These are phyloP conservation scores for Phytophthora tentaculata DNA, from an alignment of 352 stramenopile species.

Conservation along the genomic window DNA sequence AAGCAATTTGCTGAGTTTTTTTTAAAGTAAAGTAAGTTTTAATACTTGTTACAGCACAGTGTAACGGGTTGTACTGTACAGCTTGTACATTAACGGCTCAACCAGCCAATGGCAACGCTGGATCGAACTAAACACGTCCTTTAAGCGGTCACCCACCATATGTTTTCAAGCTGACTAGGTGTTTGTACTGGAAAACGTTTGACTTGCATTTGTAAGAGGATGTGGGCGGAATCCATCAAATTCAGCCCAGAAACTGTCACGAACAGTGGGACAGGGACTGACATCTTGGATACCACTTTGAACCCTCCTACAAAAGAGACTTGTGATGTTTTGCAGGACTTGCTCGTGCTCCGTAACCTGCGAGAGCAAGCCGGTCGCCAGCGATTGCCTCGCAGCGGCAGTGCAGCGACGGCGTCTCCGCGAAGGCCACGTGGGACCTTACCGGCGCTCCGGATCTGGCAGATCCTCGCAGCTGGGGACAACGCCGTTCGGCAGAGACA, in stretches of 20 bases:
- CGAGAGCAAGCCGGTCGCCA: neutral
- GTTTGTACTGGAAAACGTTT: neutral
- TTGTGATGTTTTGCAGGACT: constrained; percentile 2
- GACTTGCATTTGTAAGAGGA: constrained; percentile 10
- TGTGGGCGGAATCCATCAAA: constrained; percentile 35
- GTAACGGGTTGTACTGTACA: too few relatives aligned
- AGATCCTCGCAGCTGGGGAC: constrained; percentile 28
- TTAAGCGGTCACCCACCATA: constrained; percentile 13
- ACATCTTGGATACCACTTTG: constrained; percentile 23
- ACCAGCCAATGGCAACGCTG: neutral
- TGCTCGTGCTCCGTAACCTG: neutral
- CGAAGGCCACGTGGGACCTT: constrained; percentile 26
- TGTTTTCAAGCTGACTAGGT: neutral
- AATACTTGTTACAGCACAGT: too few relatives aligned
- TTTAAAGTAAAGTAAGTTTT: too few relatives aligned
- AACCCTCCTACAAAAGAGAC: constrained; percentile 13
- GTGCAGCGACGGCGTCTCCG: neutral
- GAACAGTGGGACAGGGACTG: constrained; percentile 12
- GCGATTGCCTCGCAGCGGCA: neutral
- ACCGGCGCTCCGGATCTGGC: constrained; percentile 15
- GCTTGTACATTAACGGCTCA: too few relatives aligned
- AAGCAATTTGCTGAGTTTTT: too few relatives aligned
- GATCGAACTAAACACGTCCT: constrained; percentile 9
- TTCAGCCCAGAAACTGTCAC: constrained; percentile 39
- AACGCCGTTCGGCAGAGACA: constrained; percentile 15